A percentile compares a stretch with the other conserved stretches of the same genome.
phyloP scores from a whole-genome alignment of 106 monocot genomes.

The Allium sativum region DNA sequence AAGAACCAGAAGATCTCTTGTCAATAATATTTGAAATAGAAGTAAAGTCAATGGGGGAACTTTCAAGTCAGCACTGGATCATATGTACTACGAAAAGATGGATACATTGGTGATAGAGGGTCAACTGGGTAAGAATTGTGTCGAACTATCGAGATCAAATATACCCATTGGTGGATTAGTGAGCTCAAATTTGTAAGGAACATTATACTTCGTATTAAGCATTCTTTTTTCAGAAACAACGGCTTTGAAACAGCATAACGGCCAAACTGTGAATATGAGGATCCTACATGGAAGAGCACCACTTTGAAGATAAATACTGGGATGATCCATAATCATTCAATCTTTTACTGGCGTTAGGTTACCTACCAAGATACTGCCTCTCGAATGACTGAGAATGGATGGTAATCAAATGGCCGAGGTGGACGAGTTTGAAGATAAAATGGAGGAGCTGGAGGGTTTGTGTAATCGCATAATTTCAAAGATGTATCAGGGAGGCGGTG shows the following conservation, averaged over 20 bases:
- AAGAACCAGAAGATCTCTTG: conserved; percentile 85
- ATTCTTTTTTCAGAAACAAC: conserved; percentile 35
- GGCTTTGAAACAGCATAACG: conserved; percentile 38
- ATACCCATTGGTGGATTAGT: conserved; percentile 74
- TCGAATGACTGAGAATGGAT: too few species aligned
- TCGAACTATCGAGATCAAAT: conserved; percentile 71
- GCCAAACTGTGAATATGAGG: conserved; percentile 38
- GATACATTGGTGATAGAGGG: conserved; percentile 85
- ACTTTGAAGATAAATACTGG: too few species aligned
- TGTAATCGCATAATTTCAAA: too few species aligned
- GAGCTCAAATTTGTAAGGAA: conserved; percentile 59
- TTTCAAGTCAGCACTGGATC: conserved; percentile 77
- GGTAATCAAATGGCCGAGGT: too few species aligned
- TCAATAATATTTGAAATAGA: conserved; percentile 61
- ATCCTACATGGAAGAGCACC: conserved; percentile 35
- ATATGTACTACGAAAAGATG: conserved; percentile 74
- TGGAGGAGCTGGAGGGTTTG: too few species aligned
- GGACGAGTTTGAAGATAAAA: too few species aligned
- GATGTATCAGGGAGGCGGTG: too few species aligned
- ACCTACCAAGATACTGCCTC: too few species aligned
- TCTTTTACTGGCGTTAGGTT: too few species aligned
- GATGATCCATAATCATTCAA: too few species aligned
- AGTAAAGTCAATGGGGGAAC: conserved; percentile 72
- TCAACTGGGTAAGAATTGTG: conserved; percentile 62
- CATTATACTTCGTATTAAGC: conserved; percentile 36